Percentiles rank a stretch among this genome's conserved stretches.
These are phyloP conservation scores for Selaginella moellendorffii DNA, from an alignment of 75 land plant species.

Conservation along the genomic window DNA sequence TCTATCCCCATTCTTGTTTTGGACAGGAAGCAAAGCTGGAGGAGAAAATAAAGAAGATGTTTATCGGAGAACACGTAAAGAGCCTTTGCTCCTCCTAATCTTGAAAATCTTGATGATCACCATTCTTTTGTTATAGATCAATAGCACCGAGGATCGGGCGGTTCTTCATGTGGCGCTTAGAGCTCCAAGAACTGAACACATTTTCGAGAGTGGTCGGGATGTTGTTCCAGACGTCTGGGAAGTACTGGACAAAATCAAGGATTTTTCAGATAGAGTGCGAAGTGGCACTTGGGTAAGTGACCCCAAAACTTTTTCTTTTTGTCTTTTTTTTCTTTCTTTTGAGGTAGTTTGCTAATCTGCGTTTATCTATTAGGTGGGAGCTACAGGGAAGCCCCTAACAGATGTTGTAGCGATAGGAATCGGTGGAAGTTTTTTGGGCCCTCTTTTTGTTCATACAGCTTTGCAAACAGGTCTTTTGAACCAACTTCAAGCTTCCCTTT, in stretches of 20 bases:
- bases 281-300: slow-evolving; percentile 76
- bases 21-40: slow-evolving; percentile 60
- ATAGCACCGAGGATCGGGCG: slow-evolving; percentile 71
- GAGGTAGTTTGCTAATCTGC: background rate
- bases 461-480: background rate
- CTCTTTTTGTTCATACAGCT: background rate
- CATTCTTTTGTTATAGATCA: slow-evolving; percentile 39
- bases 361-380: slow-evolving; percentile 9
- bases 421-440: background rate
- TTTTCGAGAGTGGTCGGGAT: slow-evolving; percentile 69
- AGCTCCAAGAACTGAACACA: slow-evolving; percentile 52
- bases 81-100: no score
- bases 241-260: slow-evolving; percentile 69
- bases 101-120: background rate
- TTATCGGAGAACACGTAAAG: slow-evolving; percentile 60
- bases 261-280: slow-evolving; percentile 65
- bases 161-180: slow-evolving; percentile 92
- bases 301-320: background rate
- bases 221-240: slow-evolving; percentile 95
- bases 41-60: slow-evolving; percentile 71
- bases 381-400: background rate
- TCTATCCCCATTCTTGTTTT: slow-evolving; percentile 8
- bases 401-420: background rate
- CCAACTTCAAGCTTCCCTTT: background rate
- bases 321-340: background rate